These are phyloP conservation scores for Umbelopsis sp. DNA, from an alignment of 371 early-diverging fungal genomes.

Conservation along the genomic window DNA sequence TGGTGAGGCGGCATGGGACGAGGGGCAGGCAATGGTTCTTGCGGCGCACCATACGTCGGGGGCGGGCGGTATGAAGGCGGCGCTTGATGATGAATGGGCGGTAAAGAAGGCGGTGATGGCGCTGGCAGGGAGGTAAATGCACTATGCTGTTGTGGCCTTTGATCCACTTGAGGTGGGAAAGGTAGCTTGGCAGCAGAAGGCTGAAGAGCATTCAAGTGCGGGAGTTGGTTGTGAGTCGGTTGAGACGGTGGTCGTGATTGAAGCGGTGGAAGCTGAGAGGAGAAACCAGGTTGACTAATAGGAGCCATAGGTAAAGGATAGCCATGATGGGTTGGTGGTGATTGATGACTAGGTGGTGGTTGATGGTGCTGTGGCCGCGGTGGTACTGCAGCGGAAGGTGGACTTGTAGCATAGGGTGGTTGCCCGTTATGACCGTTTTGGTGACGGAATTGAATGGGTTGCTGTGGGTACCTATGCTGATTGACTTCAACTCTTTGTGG, in stretches of 20 bases:
- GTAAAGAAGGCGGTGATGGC: background rate
- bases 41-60: background rate
- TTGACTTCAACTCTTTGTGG: background rate
- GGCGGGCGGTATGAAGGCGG: background rate
- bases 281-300: background rate
- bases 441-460: background rate
- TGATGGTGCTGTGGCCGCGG: background rate
- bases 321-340: background rate
- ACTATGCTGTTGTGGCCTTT: background rate
- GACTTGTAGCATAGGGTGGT: background rate
- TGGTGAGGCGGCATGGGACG: background rate
- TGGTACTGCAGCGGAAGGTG: background rate
- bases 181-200: background rate
- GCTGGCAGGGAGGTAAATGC: background rate
- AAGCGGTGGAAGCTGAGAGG: conserved; percentile 7
- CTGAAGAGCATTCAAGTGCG: background rate
- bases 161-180: background rate
- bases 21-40: background rate
- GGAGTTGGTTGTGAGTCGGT: conserved; percentile 3
- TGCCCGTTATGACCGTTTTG: background rate
- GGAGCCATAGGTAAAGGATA: background rate
- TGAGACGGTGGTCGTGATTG: conserved; percentile 5
- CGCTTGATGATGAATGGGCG: background rate
- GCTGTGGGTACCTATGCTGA: background rate
- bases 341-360: background rate